Conservation (phyloP, 148 eudicot species). For the Chenopodium album region DNA sequence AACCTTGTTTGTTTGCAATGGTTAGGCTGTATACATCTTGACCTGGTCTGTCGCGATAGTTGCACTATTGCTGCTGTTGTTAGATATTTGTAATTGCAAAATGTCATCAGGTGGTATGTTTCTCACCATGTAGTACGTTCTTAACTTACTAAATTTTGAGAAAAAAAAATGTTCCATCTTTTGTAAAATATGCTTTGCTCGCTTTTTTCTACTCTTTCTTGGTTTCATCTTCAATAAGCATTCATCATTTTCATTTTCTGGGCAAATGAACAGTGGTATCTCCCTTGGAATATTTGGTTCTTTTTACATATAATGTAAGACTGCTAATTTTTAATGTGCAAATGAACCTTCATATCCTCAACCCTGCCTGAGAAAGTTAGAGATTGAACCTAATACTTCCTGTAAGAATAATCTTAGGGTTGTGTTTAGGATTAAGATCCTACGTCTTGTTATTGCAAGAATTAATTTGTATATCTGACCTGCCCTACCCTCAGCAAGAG, state of each 20-base stretch:
- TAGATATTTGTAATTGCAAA: background rate
- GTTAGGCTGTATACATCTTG: background rate
- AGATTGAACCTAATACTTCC: background rate
- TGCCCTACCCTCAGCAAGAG: background rate
- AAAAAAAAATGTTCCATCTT: background rate
- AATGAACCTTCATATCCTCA: background rate
- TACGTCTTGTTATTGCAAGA: background rate
- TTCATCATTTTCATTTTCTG: conserved; percentile 2
- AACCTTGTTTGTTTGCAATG: background rate
- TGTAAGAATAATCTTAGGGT: background rate
- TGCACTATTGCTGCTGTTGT: background rate
- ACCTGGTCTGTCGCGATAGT: background rate
- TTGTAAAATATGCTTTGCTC: background rate
- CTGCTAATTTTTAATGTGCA: background rate
- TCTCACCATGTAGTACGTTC: background rate
- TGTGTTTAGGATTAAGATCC: background rate
- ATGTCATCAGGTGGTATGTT: background rate
- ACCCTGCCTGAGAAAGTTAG: background rate
- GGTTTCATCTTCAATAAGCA: background rate
- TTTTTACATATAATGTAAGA: background rate
- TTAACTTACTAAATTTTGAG: background rate
- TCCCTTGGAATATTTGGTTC: background rate
- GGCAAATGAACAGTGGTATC: background rate
- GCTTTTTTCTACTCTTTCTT: background rate
- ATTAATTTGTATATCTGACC: background rate